Evolutionary conservation across 1,139 yeast genomes (phyloP).

Genomic region (Debaryomycetaceae sp.): DNA sequence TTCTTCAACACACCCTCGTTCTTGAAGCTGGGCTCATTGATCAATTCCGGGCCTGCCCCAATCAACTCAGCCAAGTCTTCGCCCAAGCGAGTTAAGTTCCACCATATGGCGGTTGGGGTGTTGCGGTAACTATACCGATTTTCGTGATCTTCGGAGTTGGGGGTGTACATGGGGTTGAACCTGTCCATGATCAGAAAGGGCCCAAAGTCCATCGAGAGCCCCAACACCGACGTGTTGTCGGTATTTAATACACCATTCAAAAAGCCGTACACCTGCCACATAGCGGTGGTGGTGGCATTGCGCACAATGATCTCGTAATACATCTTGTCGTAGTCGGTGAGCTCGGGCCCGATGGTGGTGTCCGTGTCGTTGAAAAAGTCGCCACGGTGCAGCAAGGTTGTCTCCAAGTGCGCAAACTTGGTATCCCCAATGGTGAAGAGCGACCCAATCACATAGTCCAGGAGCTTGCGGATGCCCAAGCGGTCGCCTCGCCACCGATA

Average conservation of each 20-base stretch:
- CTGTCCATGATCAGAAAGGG: slow-evolving; percentile 89
- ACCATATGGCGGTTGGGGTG: slow-evolving; percentile 87
- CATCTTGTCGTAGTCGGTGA: slow-evolving; percentile 65
- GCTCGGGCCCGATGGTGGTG: slow-evolving; percentile 22
- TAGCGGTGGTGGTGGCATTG: slow-evolving; percentile 76
- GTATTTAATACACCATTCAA: slow-evolving; percentile 92
- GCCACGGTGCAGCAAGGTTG: slow-evolving; percentile 10
- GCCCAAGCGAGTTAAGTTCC: slow-evolving; percentile 85
- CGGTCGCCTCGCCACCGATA: slow-evolving; percentile 73
- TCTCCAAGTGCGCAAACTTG: slow-evolving; percentile 18
- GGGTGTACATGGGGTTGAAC: slow-evolving; percentile 77
- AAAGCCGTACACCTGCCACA: slow-evolving; percentile 90
- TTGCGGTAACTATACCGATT: slow-evolving; percentile 73
- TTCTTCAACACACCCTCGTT: slow-evolving; percentile 32
- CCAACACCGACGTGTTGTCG: slow-evolving; percentile 85
- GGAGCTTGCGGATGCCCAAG: slow-evolving; percentile 52
- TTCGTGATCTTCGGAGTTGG: slow-evolving; percentile 82
- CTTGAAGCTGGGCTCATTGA: slow-evolving; percentile 36
- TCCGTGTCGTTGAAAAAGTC: slow-evolving; percentile 19
- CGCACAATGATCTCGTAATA: slow-evolving; percentile 65
- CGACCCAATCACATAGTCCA: slow-evolving; percentile 71
- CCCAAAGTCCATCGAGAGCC: slow-evolving; percentile 88
- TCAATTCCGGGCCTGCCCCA: slow-evolving; percentile 57
- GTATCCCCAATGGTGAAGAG: slow-evolving; percentile 41
- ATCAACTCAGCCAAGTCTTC: slow-evolving; percentile 79